Percentiles rank a stretch among this genome's conserved stretches.
Evolutionary conservation across 2,329 filamentous ascomycete genomes (phyloP).

Genomic region (Fusarium nodosum): DNA sequence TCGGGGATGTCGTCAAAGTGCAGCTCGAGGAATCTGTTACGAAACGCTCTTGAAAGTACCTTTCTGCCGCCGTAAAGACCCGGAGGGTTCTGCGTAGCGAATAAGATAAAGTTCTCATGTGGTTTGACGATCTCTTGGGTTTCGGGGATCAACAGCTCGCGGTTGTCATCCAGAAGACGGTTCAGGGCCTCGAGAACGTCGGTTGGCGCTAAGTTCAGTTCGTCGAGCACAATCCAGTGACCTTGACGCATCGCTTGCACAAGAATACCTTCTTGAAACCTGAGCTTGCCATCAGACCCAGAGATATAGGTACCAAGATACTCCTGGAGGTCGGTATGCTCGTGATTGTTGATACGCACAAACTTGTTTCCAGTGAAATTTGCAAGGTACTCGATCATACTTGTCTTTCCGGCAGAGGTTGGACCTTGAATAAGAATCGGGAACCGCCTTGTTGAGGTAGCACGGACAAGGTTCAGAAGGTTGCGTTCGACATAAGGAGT

Average conservation of each 20-base stretch:
- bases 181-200: conserved; percentile 98
- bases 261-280: conserved; percentile 92
- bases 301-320: conserved; percentile 97
- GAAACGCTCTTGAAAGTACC: conserved; percentile 90
- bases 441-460: conserved; percentile 90
- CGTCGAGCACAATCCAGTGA: conserved; percentile 98
- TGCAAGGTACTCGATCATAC: conserved; percentile 99
- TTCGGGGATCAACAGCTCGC: conserved; percentile 94
- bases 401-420: conserved; percentile 97
- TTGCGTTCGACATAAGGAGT: conserved; percentile 96
- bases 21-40: conserved; percentile 95
- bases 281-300: conserved; percentile 83
- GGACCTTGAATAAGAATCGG: conserved; percentile 96
- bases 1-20: conserved; percentile 99
- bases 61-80: conserved; percentile 97
- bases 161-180: conserved; percentile 93
- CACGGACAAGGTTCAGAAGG: conserved; percentile 91
- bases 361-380: conserved; percentile 97
- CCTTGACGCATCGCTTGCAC: conserved; percentile 93
- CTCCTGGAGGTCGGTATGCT: conserved; percentile 97
- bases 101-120: conserved; percentile 96
- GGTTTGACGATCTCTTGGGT: conserved; percentile 94
- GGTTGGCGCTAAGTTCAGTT: conserved; percentile 95
- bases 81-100: conserved; percentile 96
- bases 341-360: conserved; percentile 99